phyloP scores from a whole-genome alignment of 164 flowering plant genomes.

The Echeveria elegans region DNA sequence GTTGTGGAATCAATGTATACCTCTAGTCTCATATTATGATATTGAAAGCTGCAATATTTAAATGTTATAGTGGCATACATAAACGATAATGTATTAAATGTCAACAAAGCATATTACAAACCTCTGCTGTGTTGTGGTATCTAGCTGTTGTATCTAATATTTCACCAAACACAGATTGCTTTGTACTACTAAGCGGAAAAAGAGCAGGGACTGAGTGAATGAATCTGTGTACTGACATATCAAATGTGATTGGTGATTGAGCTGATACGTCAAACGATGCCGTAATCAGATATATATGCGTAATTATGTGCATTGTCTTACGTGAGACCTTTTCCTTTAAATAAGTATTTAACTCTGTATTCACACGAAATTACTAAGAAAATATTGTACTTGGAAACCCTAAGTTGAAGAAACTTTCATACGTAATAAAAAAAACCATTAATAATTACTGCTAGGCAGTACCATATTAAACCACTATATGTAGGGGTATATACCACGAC shows the following conservation, averaged over 20 bases:
- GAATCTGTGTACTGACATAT: neutral
- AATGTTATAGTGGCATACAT: neutral
- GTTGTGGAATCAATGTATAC: neutral
- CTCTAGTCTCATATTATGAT: neutral
- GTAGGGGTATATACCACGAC: neutral
- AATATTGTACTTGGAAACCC: neutral
- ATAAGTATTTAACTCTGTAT: neutral
- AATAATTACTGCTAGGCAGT: neutral
- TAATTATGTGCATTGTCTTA: neutral
- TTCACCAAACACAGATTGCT: constrained; percentile 3
- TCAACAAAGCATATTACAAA: neutral
- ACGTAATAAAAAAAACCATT: no score
- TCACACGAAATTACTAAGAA: neutral
- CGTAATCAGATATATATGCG: neutral
- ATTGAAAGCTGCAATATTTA: neutral
- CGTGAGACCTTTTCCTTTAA: neutral
- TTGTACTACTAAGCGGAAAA: neutral
- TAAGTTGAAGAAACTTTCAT: neutral
- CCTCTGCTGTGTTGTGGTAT: neutral
- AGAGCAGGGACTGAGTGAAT: neutral
- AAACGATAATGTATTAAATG: neutral
- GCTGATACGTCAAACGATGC: neutral
- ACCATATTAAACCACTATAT: neutral
- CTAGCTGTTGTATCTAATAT: neutral
- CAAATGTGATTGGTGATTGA: neutral